Percentiles rank a stretch among this genome's conserved stretches.
These are phyloP conservation scores for Nasturtium officinale DNA, from an alignment of 345 rosid genomes.

Conservation along the genomic window DNA sequence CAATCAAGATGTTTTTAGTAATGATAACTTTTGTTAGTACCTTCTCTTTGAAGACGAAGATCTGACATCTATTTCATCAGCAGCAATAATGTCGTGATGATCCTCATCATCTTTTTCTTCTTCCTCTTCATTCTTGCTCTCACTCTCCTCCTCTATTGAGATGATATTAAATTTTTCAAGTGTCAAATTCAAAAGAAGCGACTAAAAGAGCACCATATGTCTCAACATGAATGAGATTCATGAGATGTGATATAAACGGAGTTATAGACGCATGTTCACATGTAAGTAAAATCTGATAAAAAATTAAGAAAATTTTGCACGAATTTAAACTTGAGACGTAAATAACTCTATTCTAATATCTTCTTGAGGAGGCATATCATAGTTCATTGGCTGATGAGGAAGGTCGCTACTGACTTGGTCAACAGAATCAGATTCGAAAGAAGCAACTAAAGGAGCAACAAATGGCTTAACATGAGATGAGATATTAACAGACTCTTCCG, in stretches of 20 bases:
- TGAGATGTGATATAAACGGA: too few species aligned
- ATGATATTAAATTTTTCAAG: too few species aligned
- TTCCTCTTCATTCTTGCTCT: not conserved
- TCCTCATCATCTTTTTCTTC: not conserved
- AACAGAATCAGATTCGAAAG: not conserved
- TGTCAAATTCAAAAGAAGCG: too few species aligned
- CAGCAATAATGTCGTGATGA: not conserved
- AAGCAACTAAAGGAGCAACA: conserved; percentile 9
- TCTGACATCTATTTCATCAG: not conserved
- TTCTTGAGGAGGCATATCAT: too few species aligned
- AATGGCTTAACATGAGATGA: conserved; percentile 29
- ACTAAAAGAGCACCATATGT: too few species aligned
- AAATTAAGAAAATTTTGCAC: too few species aligned
- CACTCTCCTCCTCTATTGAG: not conserved
- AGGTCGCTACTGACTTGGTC: not conserved
- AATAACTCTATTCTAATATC: too few species aligned
- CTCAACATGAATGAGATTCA: too few species aligned
- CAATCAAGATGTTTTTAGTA: not conserved
- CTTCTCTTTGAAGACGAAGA: conserved; percentile 29
- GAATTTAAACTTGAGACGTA: too few species aligned
- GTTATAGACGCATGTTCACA: too few species aligned
- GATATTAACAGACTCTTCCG: not conserved
- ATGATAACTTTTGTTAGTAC: conserved; percentile 8
- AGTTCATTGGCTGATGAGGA: too few species aligned
- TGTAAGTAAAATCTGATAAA: too few species aligned